These are phyloP conservation scores for Boletus huronensis DNA, from an alignment of 768 basidiomycete species.

Conservation along the genomic window DNA sequence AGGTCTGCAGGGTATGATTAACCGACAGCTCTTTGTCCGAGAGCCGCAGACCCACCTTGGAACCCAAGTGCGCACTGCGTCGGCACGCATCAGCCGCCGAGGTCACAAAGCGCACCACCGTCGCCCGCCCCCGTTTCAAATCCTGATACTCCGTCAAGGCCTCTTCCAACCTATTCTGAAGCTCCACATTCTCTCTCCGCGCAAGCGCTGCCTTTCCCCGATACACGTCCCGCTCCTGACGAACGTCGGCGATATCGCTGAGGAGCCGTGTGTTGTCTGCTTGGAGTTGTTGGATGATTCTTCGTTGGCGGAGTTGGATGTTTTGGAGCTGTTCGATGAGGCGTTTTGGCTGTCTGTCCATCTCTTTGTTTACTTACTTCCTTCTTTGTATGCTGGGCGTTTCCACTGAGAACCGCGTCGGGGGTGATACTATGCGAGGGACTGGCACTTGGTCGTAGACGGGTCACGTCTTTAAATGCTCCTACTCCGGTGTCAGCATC, in stretches of 20 bases:
- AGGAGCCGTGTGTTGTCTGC: constrained; percentile 23
- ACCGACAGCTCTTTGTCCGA: neutral
- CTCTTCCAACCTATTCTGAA: constrained; percentile 22
- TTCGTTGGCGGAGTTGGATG: constrained; percentile 24
- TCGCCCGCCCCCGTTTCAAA: constrained; percentile 21
- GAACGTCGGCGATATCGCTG: constrained; percentile 24
- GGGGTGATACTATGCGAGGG: neutral
- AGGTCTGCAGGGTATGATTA: constrained; percentile 1
- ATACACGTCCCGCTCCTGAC: constrained; percentile 27
- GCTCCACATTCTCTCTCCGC: constrained; percentile 22
- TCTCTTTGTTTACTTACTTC: neutral
- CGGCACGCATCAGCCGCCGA: neutral
- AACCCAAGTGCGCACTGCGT: neutral
- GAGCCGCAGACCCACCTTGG: constrained; percentile 7
- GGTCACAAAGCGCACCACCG: constrained; percentile 10
- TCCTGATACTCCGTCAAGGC: constrained; percentile 17
- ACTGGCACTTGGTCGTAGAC: neutral
- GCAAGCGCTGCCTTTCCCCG: constrained; percentile 18
- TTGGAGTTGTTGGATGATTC: constrained; percentile 25
- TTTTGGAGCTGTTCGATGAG: constrained; percentile 27
- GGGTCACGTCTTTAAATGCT: neutral
- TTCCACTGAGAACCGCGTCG: neutral
- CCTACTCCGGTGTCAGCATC: too few relatives aligned
- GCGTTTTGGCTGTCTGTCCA: constrained; percentile 9
- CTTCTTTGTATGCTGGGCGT: neutral